Base-by-base conservation (phyloP, 1,284 basidiomycete species). In the Apiotrichum gracile region DNA sequence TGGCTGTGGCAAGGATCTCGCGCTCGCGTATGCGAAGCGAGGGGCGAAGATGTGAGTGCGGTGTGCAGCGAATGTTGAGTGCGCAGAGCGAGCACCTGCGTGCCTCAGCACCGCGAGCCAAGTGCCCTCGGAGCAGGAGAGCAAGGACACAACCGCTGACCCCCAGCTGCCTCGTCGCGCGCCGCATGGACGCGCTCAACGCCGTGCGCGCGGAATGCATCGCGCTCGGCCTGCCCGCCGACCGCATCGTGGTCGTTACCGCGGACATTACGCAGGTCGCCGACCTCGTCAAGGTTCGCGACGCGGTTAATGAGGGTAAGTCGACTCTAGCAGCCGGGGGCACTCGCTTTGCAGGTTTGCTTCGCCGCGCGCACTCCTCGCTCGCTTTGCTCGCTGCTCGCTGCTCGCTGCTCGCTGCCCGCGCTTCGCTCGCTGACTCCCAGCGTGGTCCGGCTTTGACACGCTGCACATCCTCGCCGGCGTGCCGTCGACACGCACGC, bases 401-500 rank as follows among this genome's bases (percentile, higher is more conserved):
- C 25, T 3, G 19, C 29, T 19, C 13, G 25, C 24, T 22, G n/a
- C n/a, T n/a, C n/a, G n/a, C n/a, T n/a, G n/a, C n/a, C n/a, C n/a
- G 16, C 12, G 31, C 9, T 31, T 19, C 2, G 10, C 4, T 5
- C n/a, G 24, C 21, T 27, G 40, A 19, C 43, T 31, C n/a, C 3
- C 52, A 91, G 90, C 78, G 54, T 90, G 89, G 86, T 77, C 75
- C 5, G 88, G 90, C 14, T 62, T 94, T 4, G 91, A 96, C 68
- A 96, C 91, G 0, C 68, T 94, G 5, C 78, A 91, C 42, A 83
- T 96, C 50, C 82, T 84, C 49, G 91, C 91, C 8, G 92, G 92
- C 6, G 87, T 92, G 0, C 90, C 88, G 1, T 85, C 90, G 3
- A 79, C 91, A 2, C 82, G 82, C 43, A 87, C 91, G 0, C 74